Evolutionary conservation across 2,329 filamentous ascomycete species (phyloP), one percentile per base, ranked within the genome.

Genomic region (Verticillium klebahnii): DNA sequence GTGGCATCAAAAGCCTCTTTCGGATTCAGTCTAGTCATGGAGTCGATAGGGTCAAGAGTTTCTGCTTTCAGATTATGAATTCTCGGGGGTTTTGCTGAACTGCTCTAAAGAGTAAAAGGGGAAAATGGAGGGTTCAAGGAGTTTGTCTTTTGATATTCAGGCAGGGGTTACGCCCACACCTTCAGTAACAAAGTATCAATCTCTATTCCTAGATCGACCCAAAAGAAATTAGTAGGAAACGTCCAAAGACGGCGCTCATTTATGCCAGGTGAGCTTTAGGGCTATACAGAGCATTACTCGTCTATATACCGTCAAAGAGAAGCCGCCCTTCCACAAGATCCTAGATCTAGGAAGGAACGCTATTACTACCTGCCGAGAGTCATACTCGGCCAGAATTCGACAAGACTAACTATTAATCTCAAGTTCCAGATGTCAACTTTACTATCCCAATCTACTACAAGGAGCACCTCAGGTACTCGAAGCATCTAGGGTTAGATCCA

Each of bases 371-470:
- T n/a, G n/a, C n/a, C 17, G 56, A 36, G 34, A 52, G 62, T 12
- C 17, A 50, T 23, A 5, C 5, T 23, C 19, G 12, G n/a, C 40
- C 40, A 19, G 40, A 25, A 50, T 50, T 4, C 40, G 6, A 23
- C 8, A 23, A 19, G 4, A 50, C 40, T 63, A 55, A 69, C 36
- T 2, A 70, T 60, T 5, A 63, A 56, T 12, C 69, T 66, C 0
- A 71, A 31, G 37, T 70, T 70, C 68, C 67, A 70, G 2, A 69
- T 67, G 45, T 69, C 67, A 2, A 67, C 66, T 17, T 67, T 68
- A 19, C 62, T n/a, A 54, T 71, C 65, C 69, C 69, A 70, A 3
- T 62, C 54, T 5, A 65, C 67, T 15, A 64, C 67, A 14, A 71
- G 66, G 15, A 69, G 67, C 9, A 70, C 69, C 60, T 70, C 65